These are phyloP conservation scores for Bocquillonia castaneifolia DNA, from an alignment of 441 rosid species.

Conservation along the genomic window DNA sequence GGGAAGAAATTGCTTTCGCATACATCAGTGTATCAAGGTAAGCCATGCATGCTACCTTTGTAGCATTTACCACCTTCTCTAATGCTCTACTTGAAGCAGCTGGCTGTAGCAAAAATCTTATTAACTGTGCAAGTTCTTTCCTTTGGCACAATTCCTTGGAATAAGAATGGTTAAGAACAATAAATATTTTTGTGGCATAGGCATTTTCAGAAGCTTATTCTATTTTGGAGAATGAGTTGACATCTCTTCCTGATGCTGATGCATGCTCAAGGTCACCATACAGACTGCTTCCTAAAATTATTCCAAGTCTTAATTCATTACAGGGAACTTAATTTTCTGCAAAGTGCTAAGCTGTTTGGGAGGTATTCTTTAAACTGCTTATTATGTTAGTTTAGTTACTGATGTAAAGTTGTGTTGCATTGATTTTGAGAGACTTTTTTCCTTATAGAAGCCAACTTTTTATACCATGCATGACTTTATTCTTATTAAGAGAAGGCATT, in stretches of 20 bases:
- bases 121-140: not conserved
- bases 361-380: slow-evolving; percentile 21
- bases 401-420: not conserved
- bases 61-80: slow-evolving; percentile 2
- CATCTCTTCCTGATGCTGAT: slow-evolving; percentile 44
- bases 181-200: slow-evolving; percentile 39
- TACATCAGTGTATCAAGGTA: slow-evolving; percentile 99
- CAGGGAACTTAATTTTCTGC: slow-evolving; percentile 22
- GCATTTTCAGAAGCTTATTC: slow-evolving; percentile 97
- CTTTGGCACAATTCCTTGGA: not conserved
- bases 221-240: slow-evolving; percentile 69
- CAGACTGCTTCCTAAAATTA: slow-evolving; percentile 70
- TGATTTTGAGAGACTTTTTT: not conserved
- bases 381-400: not conserved
- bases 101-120: not conserved
- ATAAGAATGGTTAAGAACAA: slow-evolving; percentile 5
- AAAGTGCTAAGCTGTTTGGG: slow-evolving; percentile 12
- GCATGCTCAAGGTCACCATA: slow-evolving; percentile 39
- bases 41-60: slow-evolving; percentile 26
- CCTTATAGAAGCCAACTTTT: not conserved
- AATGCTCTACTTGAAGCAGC: not conserved
- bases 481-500: not conserved
- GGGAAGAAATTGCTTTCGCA: slow-evolving; percentile 97
- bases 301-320: slow-evolving; percentile 55
- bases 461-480: not conserved